Base-by-base conservation (phyloP, 257 asterid genomes). In the Salvia splendens region DNA sequence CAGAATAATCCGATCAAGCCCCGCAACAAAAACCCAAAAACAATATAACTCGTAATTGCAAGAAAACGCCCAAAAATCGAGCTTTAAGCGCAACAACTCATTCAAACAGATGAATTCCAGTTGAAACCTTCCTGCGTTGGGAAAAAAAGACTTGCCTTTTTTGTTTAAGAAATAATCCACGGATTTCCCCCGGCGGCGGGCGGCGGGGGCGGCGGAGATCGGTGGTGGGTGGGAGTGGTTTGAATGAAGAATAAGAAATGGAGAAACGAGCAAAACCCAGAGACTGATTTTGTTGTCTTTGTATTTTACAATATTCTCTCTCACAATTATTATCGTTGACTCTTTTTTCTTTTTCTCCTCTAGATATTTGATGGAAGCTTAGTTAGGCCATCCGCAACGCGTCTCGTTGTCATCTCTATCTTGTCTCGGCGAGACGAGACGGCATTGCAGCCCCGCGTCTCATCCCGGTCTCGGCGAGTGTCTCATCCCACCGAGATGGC, bases 151-250 rank as follows among this genome's bases (percentile, higher is more conserved):
- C 81, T 69, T 75, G 70, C 83, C 85, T 69, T 42, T 10, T 10
- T 49, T 7, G 32, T 30, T 5, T 24, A 32, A 36, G 51, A 49
- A 9, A 68, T 54, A 55, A 33, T 53, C 61, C 46, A 36, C n/a
- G 35, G 56, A 64, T 47, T 60, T 43, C 48, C 65, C 20, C 77
- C 51, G 69, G 74, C 46, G 77, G 62, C 35, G 73, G 77, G 6
- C 68, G 56, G 69, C 69, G 76, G 73, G 54, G 64, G 46, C 38
- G 77, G 71, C 69, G 78, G 75, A 63, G 85, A 72, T 77, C 81
- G 82, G 82, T 41, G 75, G 81, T 48, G 74, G 76, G 75, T 68
- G 83, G 80, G 62, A 64, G 66, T 51, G 60, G 74, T 65, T 61
- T 40, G 67, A 83, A 64, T 68, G 73, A 73, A 75, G 73, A 73